Evolutionary conservation across 176 grass and related monocot genomes (phyloP).

Genomic region (Bothriochloa decipiens): DNA sequence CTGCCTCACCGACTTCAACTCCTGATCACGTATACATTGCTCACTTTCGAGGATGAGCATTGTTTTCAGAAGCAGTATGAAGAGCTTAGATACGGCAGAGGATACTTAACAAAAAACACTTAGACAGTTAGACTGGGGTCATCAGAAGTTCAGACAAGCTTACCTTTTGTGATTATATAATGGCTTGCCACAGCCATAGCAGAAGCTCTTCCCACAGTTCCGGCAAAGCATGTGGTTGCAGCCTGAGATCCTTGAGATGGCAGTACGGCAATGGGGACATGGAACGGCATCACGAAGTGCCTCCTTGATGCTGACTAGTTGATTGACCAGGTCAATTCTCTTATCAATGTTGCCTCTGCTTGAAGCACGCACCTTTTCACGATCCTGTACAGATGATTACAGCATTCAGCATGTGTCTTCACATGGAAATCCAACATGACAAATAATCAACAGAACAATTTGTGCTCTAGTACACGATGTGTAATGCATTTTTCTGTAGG

Average conservation of each 20-base stretch:
- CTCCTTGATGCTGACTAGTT: slow-evolving; percentile 49
- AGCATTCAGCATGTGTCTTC: slow-evolving; percentile 4
- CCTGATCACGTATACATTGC: slow-evolving; percentile 20
- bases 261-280: slow-evolving; percentile 52
- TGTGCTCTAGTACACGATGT: neutral
- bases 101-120: neutral
- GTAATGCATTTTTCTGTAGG: neutral
- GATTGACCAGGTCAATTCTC: slow-evolving; percentile 38
- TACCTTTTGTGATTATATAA: slow-evolving; percentile 42
- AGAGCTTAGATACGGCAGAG: slow-evolving; percentile 5
- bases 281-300: slow-evolving; percentile 47
- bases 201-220: slow-evolving; percentile 47
- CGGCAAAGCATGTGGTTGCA: slow-evolving; percentile 61
- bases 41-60: slow-evolving; percentile 31
- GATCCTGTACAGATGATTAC: slow-evolving; percentile 32
- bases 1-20: neutral
- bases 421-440: neutral
- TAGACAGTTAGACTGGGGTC: neutral
- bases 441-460: neutral
- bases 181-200: slow-evolving; percentile 61
- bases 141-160: slow-evolving; percentile 22
- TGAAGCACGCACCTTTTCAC: slow-evolving; percentile 12
- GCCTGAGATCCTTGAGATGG: slow-evolving; percentile 53
- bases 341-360: slow-evolving; percentile 1
- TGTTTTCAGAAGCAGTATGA: slow-evolving; percentile 16